Base-by-base conservation (phyloP, 306 rosid species). In the Casuarina equisetifolia region DNA sequence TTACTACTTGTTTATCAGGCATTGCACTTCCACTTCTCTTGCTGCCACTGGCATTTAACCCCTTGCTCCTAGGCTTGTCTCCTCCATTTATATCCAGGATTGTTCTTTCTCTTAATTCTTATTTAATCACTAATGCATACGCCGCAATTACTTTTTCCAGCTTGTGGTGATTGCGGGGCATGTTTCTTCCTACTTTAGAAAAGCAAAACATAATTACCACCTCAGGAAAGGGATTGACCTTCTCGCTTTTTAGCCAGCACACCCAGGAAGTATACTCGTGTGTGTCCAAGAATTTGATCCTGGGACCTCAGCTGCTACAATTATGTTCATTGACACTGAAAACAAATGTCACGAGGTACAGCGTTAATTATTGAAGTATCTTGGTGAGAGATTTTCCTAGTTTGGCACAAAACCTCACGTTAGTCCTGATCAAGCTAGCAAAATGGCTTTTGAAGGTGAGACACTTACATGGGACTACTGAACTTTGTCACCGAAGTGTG, bases 121-220 rank as follows among this genome's bases (percentile, higher is more conserved):
- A 43, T 53, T 57, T 53, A 45, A 58, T 79, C n/a, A 42, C 84
- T 73, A 51, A 80, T 20, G 25, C 16, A 15, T 32, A 61, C 36
- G 32, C 32, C 32, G 10, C n/a, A 44, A 4, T 13, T 19, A 11
- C 45, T 78, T 40, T 76, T 55, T 59, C 17, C 89, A 94, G 97
- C 94, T 94, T 16, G 98, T 94, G 43, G 95, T 94, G 81, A 88
- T 94, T 39, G 90, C 98, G 3, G 98, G 97, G 80, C 90, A 92
- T 67, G 98, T 86, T 76, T 79, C 49, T 19, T 25, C 16, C 42
- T 67, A 50, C 51, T 49, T 6, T 35, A 32, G 67, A 39, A 4
- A 25, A 38, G 69, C 44, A 44, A 35, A 8, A 51, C 25, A 45
- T 17, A 73, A 58, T 17, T 42, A 43, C 50, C 59, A 20, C 25